Percentiles rank a stretch among this genome's conserved stretches.
These are phyloP conservation scores for Sporobolomyces phaffii DNA, from an alignment of 768 basidiomycete species.

Conservation along the genomic window DNA sequence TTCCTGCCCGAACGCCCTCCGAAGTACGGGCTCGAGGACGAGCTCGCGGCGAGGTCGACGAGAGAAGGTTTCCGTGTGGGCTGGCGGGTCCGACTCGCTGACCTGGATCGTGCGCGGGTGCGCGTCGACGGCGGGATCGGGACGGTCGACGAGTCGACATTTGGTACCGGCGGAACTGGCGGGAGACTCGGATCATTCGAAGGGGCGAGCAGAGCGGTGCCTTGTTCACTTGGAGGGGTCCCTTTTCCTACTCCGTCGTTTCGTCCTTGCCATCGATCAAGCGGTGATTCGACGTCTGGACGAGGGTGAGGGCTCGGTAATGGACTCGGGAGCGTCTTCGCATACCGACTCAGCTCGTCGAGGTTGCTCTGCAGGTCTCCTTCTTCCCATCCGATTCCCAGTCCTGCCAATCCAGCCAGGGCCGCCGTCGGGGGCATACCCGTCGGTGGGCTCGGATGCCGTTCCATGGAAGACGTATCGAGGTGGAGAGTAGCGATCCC, in stretches of 20 bases:
- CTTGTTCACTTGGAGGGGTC: neutral
- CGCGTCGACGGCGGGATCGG: neutral
- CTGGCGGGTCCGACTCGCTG: neutral
- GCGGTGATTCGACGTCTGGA: neutral
- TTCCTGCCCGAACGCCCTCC: neutral
- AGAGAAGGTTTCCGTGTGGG: neutral
- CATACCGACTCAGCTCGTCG: slow-evolving; percentile 18
- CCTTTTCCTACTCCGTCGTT: neutral
- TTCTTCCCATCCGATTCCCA: slow-evolving; percentile 22
- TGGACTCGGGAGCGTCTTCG: slow-evolving; percentile 26
- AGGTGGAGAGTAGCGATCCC: neutral
- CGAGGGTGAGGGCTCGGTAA: neutral
- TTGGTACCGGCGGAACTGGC: neutral
- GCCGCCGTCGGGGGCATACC: neutral
- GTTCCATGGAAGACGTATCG: slow-evolving; percentile 1
- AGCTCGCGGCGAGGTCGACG: slow-evolving; percentile 1
- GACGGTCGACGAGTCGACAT: neutral
- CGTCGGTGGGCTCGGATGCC: neutral
- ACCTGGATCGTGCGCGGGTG: neutral
- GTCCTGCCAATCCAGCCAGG: neutral
- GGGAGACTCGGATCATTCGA: too few species aligned
- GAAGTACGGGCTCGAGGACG: slow-evolving; percentile 10
- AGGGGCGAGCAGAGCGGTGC: neutral
- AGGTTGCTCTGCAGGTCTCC: slow-evolving; percentile 21
- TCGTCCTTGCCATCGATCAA: neutral